Evolutionary conservation across 1,139 yeast species (phyloP).

Genomic region (Blastobotrys elegans): DNA sequence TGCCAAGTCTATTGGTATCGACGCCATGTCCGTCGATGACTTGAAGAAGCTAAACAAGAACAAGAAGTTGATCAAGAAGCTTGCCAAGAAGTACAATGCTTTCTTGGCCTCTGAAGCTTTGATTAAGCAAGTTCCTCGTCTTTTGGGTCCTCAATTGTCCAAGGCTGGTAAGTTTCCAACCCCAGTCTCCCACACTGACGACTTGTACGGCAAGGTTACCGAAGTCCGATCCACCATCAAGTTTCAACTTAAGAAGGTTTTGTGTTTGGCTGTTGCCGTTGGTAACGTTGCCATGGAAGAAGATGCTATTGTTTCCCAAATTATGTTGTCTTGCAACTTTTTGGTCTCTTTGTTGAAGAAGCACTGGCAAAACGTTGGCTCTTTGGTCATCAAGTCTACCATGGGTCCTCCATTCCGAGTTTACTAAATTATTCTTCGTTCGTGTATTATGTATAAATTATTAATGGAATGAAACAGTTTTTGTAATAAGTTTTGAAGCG

Average conservation of each 20-base stretch:
- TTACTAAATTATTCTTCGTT: slow-evolving; percentile 55
- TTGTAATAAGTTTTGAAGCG: too few species aligned
- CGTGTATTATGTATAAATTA: neutral
- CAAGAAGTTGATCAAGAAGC: slow-evolving; percentile 99
- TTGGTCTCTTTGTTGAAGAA: slow-evolving; percentile 98
- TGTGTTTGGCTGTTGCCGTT: slow-evolving; percentile 91
- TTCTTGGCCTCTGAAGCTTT: slow-evolving; percentile 99
- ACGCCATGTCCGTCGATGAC: slow-evolving; percentile 99
- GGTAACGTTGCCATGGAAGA: slow-evolving; percentile 99
- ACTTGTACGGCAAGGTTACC: slow-evolving; percentile 89
- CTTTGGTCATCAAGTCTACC: slow-evolving; percentile 97
- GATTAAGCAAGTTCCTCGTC: slow-evolving; percentile 99
- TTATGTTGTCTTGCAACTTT: slow-evolving; percentile 99
- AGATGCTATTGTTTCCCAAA: slow-evolving; percentile 94
- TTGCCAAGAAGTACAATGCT: slow-evolving; percentile 99
- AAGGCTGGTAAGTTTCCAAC: slow-evolving; percentile 99
- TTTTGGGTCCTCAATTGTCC: slow-evolving; percentile 99
- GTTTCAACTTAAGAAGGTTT: slow-evolving; percentile 96
- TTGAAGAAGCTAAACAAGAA: slow-evolving; percentile 99
- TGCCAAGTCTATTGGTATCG: slow-evolving; percentile 99
- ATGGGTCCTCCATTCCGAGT: slow-evolving; percentile 99
- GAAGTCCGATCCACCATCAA: slow-evolving; percentile 99
- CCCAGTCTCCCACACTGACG: slow-evolving; percentile 99
- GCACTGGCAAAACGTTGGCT: slow-evolving; percentile 99
- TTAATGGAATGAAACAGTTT: too few species aligned